Conservation (phyloP, 2,329 filamentous ascomycete species). For the Graphilbum fragrans region DNA sequence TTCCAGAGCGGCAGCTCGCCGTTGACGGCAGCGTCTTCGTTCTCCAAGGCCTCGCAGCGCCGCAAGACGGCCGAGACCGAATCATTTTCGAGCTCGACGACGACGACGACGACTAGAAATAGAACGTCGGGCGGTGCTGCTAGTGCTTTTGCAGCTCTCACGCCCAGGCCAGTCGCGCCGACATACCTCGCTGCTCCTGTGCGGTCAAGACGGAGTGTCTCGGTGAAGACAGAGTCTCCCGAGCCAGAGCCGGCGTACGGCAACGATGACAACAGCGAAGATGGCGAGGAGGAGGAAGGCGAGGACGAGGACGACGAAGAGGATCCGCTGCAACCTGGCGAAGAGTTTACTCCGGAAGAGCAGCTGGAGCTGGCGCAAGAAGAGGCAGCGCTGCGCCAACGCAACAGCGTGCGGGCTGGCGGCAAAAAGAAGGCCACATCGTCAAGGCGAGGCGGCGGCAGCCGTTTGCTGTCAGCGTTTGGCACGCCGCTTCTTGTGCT, state of each 20-base stretch:
- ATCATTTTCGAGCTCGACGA: neutral
- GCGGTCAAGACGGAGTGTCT: neutral
- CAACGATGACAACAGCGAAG: neutral
- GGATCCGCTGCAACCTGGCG: slow-evolving; percentile 50
- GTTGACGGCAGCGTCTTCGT: slow-evolving; percentile 20
- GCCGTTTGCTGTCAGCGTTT: slow-evolving; percentile 29
- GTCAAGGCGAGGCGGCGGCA: slow-evolving; percentile 23
- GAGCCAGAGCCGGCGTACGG: neutral
- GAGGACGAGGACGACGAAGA: neutral
- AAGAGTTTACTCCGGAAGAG: slow-evolving; percentile 91
- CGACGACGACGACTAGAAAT: neutral
- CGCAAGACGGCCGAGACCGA: slow-evolving; percentile 1
- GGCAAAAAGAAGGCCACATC: neutral
- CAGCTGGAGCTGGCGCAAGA: slow-evolving; percentile 69
- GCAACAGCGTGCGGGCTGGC: slow-evolving; percentile 18
- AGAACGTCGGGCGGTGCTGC: neutral
- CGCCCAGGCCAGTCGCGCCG: neutral
- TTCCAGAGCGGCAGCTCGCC: slow-evolving; percentile 82
- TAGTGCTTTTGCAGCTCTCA: neutral
- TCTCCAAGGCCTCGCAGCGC: slow-evolving; percentile 1
- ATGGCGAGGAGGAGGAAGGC: slow-evolving; percentile 1
- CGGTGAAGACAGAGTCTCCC: neutral
- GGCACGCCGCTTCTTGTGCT: slow-evolving; percentile 61
- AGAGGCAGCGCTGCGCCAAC: slow-evolving; percentile 40
- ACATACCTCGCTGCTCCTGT: neutral